Conservation (phyloP, 1,284 basidiomycete genomes). For the Fomitopsis palustris region DNA sequence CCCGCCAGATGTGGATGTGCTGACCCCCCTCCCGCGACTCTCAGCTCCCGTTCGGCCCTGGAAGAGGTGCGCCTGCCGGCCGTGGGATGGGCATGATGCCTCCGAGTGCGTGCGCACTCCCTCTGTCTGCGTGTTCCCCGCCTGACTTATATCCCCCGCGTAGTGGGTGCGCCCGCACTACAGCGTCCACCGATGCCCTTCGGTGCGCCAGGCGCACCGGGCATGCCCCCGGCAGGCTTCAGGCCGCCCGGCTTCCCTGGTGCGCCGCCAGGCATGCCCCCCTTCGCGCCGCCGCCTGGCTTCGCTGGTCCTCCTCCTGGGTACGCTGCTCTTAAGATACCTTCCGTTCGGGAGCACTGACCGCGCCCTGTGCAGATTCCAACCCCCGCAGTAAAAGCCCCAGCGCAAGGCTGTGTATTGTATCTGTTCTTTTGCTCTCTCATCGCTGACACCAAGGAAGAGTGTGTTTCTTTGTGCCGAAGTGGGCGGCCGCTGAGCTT, state of each 20-base stretch:
- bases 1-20: not conserved
- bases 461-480: not conserved
- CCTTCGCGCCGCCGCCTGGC: slow-evolving; percentile 69
- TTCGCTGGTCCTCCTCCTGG: slow-evolving; percentile 83
- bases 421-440: slow-evolving; percentile 19
- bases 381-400: slow-evolving; percentile 39
- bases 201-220: slow-evolving; percentile 56
- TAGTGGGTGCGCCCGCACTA: slow-evolving; percentile 69
- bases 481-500: not conserved
- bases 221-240: slow-evolving; percentile 83
- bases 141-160: not conserved
- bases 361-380: slow-evolving; percentile 40
- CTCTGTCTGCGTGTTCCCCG: slow-evolving; percentile 11
- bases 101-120: slow-evolving; percentile 57
- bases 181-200: slow-evolving; percentile 85
- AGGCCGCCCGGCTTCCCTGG: slow-evolving; percentile 74
- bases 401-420: slow-evolving; percentile 22
- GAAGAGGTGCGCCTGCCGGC: slow-evolving; percentile 92
- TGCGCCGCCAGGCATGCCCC: slow-evolving; percentile 39
- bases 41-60: slow-evolving; percentile 86
- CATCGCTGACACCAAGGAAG: slow-evolving; percentile 12
- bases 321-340: slow-evolving; percentile 33
- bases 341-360: not conserved
- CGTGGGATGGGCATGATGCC: slow-evolving; percentile 97
- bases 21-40: slow-evolving; percentile 1